Conservation (phyloP, 1,284 basidiomycete species). For the Fomitopsis palustris region DNA sequence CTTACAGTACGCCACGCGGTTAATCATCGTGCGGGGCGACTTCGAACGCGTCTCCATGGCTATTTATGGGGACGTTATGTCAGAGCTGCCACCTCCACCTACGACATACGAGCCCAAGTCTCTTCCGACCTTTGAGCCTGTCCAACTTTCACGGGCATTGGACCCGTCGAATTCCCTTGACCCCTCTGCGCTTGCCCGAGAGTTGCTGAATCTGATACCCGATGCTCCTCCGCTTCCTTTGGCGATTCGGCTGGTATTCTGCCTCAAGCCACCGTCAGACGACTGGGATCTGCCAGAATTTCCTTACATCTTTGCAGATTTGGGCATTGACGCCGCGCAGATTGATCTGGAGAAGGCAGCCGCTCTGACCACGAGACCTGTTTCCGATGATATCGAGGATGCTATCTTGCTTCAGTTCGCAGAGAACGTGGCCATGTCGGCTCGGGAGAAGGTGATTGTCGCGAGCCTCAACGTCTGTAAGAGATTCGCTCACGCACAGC, state of each 20-base stretch:
- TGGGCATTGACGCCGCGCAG: constrained; percentile 43
- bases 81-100: constrained; percentile 26
- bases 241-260: constrained; percentile 67
- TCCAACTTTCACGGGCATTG: constrained; percentile 42
- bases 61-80: constrained; percentile 58
- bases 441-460: constrained; percentile 48
- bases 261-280: constrained; percentile 67
- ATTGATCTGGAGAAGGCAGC: constrained; percentile 54
- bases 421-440: constrained; percentile 44
- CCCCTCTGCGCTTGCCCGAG: constrained; percentile 56
- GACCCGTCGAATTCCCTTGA: constrained; percentile 60
- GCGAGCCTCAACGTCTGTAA: neutral
- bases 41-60: constrained; percentile 67
- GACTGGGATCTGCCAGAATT: constrained; percentile 75
- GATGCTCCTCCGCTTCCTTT: constrained; percentile 57
- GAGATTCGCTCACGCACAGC: neutral
- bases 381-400: constrained; percentile 47
- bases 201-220: constrained; percentile 57
- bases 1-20: constrained; percentile 66
- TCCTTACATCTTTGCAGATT: constrained; percentile 60
- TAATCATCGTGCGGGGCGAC: constrained; percentile 73
- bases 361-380: constrained; percentile 47
- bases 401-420: constrained; percentile 51
- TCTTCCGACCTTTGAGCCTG: constrained; percentile 36
- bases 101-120: constrained; percentile 33